A percentile compares a stretch with the other conserved stretches of the same genome.
Evolutionary conservation across 2,329 filamentous ascomycete genomes (phyloP).

Genomic region (Amauroascus verrucosus): DNA sequence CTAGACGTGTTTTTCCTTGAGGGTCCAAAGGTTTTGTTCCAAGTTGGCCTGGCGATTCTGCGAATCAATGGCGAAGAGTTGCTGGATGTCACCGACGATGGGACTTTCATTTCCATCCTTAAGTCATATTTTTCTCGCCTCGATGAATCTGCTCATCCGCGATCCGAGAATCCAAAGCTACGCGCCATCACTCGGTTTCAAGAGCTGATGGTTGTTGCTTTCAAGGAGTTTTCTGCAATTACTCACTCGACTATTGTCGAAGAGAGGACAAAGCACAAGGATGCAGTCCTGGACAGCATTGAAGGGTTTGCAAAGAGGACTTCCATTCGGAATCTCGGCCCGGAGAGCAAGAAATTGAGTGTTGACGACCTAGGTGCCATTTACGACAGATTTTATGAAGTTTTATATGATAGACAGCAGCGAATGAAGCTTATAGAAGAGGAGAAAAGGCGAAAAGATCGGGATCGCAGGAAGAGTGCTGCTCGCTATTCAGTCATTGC

Average conservation of each 20-base stretch:
- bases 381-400: slow-evolving; percentile 88
- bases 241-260: slow-evolving; percentile 89
- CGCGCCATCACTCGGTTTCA: slow-evolving; percentile 92
- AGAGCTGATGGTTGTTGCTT: slow-evolving; percentile 96
- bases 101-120: slow-evolving; percentile 89
- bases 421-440: slow-evolving; percentile 69
- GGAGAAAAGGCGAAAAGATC: slow-evolving; percentile 54
- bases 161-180: slow-evolving; percentile 88
- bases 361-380: slow-evolving; percentile 77
- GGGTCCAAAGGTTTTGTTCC: slow-evolving; percentile 93
- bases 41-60: slow-evolving; percentile 91
- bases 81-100: slow-evolving; percentile 84
- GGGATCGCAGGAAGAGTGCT: slow-evolving; percentile 39
- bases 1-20: slow-evolving; percentile 97
- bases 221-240: slow-evolving; percentile 94
- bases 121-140: slow-evolving; percentile 90
- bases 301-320: slow-evolving; percentile 96
- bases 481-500: slow-evolving; percentile 34
- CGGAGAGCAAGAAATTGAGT: slow-evolving; percentile 84
- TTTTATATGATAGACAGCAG: slow-evolving; percentile 85
- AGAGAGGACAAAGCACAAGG: slow-evolving; percentile 82
- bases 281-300: slow-evolving; percentile 86
- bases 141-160: slow-evolving; percentile 91
- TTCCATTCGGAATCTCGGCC: slow-evolving; percentile 87
- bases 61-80: slow-evolving; percentile 95